A percentile compares a stretch with the other conserved stretches of the same genome.
phyloP scores from a whole-genome alignment of 2,329 filamentous ascomycete species.

The Phaeosphaeria sp. region DNA sequence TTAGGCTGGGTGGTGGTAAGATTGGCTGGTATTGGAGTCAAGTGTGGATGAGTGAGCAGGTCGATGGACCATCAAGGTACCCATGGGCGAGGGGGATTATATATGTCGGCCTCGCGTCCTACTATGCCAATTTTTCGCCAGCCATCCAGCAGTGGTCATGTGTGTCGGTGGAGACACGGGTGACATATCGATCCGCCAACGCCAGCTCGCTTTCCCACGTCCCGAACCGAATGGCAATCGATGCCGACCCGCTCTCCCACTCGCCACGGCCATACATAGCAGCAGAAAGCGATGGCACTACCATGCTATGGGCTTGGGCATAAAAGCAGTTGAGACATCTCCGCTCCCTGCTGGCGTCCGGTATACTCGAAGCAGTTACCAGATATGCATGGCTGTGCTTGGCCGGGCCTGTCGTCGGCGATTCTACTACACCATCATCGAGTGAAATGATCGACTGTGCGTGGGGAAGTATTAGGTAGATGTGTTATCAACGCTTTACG shows the following conservation, averaged over 20 bases:
- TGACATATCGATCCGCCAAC: not conserved
- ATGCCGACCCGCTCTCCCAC: not conserved
- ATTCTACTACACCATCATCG: not conserved
- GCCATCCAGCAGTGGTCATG: constrained; percentile 3
- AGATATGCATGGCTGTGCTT: not conserved
- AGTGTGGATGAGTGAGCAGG: not conserved
- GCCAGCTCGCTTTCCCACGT: not conserved
- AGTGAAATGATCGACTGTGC: not conserved
- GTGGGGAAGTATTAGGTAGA: not conserved
- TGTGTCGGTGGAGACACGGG: not conserved
- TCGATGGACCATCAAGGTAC: constrained; percentile 22
- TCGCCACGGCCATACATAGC: not conserved
- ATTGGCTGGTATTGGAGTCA: constrained; percentile 1
- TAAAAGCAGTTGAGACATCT: not conserved
- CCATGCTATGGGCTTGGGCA: not conserved
- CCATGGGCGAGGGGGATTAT: constrained; percentile 9
- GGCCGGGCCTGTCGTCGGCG: not conserved
- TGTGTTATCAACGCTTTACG: not conserved
- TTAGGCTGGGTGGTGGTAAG: constrained; percentile 2
- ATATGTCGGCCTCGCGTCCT: constrained; percentile 1
- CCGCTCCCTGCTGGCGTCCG: not conserved
- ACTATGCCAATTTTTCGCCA: not conserved
- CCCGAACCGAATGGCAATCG: not conserved
- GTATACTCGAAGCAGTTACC: not conserved
- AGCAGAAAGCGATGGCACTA: not conserved